phyloP scores from a whole-genome alignment of 495 filamentous ascomycete genomes.

The Tuber melanosporum region DNA sequence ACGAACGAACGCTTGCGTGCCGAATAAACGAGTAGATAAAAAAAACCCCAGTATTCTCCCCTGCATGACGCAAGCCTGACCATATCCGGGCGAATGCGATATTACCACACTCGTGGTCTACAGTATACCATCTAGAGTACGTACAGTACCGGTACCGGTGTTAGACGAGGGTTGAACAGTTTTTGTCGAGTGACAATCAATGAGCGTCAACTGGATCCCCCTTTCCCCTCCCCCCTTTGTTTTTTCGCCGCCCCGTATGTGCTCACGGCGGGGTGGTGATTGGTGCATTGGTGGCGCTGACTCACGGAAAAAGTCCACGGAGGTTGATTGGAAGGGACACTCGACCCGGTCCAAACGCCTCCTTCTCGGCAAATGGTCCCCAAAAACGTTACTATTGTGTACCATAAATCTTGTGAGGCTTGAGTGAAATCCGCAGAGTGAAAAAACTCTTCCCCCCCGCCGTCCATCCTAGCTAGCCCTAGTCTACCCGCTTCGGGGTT shows the following conservation, averaged over 20 bases:
- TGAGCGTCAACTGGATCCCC: background rate
- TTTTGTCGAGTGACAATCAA: background rate
- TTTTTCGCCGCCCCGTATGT: background rate
- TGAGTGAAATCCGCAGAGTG: background rate
- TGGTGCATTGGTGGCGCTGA: background rate
- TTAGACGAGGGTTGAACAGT: too few species aligned
- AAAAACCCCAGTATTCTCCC: too few species aligned
- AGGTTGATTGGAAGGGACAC: background rate
- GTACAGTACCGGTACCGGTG: too few species aligned
- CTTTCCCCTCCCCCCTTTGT: too few species aligned
- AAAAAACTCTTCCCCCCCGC: background rate
- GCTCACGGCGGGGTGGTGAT: background rate
- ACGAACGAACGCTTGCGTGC: too few species aligned
- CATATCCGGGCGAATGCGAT: too few species aligned
- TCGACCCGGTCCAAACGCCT: background rate
- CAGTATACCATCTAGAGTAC: too few species aligned
- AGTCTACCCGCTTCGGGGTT: background rate
- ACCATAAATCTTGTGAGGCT: background rate
- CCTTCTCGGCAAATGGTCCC: background rate
- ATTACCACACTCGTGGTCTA: too few species aligned
- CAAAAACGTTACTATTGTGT: background rate
- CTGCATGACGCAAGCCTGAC: too few species aligned
- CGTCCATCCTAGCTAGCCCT: background rate
- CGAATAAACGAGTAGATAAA: too few species aligned
- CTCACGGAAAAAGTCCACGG: background rate